A percentile compares a stretch with the other conserved stretches of the same genome.
phyloP scores from a whole-genome alignment of 805 yeast species.

The Saccharomyces jurei region DNA sequence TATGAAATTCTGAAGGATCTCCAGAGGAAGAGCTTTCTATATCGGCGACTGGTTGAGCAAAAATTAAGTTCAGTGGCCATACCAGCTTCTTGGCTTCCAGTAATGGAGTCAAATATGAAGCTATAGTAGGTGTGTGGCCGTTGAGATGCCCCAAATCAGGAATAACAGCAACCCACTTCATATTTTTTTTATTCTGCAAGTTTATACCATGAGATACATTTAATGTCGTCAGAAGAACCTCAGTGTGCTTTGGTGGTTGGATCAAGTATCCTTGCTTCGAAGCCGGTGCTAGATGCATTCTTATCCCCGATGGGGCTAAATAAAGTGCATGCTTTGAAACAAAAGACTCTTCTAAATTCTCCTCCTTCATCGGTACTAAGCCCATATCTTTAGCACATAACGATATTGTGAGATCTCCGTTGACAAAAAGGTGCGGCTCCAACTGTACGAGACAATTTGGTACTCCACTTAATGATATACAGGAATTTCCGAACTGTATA shows the following conservation, averaged over 20 bases:
- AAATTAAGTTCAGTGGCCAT: constrained; percentile 69
- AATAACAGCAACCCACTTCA: constrained; percentile 57
- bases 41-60: constrained; percentile 39
- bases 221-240: constrained; percentile 32
- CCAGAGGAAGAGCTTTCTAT: constrained; percentile 6
- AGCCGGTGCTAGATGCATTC: constrained; percentile 36
- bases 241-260: constrained; percentile 37
- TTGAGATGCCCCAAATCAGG: constrained; percentile 64
- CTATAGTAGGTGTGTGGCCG: constrained; percentile 55
- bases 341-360: constrained; percentile 12
- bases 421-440: constrained; percentile 41
- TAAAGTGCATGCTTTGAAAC: constrained; percentile 36
- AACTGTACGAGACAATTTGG: constrained; percentile 33
- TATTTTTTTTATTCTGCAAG: constrained; percentile 18
- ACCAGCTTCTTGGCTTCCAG: constrained; percentile 47
- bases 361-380: constrained; percentile 30
- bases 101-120: constrained; percentile 46
- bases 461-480: constrained; percentile 22
- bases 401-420: constrained; percentile 37
- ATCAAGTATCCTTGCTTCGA: constrained; percentile 30
- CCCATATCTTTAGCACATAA: constrained; percentile 28
- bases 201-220: constrained; percentile 32
- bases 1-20: constrained; percentile 6
- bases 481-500: constrained; percentile 45
- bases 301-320: constrained; percentile 48